Percentiles rank a stretch among this genome's conserved stretches.
phyloP scores from a whole-genome alignment of 2,329 filamentous ascomycete species.

The Talaromyces sp. region DNA sequence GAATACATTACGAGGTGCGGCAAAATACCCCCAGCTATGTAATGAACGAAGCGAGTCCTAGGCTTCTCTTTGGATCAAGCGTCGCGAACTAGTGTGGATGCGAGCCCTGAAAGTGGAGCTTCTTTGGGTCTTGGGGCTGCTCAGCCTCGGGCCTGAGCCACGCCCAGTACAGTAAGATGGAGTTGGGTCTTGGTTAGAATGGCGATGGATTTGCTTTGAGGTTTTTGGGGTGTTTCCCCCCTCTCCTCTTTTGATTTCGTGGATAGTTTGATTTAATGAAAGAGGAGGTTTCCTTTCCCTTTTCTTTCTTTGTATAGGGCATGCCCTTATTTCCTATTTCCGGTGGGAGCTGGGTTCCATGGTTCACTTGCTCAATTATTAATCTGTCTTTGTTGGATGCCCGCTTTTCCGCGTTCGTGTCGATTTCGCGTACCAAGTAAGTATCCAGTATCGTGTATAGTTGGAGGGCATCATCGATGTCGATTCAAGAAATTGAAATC shows the following conservation, averaged over 20 bases:
- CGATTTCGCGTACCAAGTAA: background rate
- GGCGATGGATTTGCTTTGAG: too few relatives aligned
- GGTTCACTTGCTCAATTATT: conserved; percentile 17
- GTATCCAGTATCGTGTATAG: too few relatives aligned
- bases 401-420: conserved; percentile 5
- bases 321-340: conserved; percentile 7
- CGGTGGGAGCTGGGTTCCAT: conserved; percentile 17
- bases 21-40: conserved; percentile 2
- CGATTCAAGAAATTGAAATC: background rate
- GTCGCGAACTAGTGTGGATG: conserved; percentile 27
- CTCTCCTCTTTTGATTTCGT: too few relatives aligned
- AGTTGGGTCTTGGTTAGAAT: too few relatives aligned
- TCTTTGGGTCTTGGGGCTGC: conserved; percentile 9
- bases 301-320: conserved; percentile 1
- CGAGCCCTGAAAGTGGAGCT: conserved; percentile 31
- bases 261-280: background rate
- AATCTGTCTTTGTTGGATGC: conserved; percentile 13
- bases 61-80: conserved; percentile 24
- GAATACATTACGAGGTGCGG: conserved; percentile 6
- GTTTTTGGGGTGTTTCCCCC: background rate
- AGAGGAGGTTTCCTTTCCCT: background rate
- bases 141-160: conserved; percentile 18
- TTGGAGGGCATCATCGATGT: background rate
- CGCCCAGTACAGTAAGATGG: too few relatives aligned
- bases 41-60: conserved; percentile 20